phyloP scores from a whole-genome alignment of 495 filamentous ascomycete genomes.

The Bryoglossum gracile region DNA sequence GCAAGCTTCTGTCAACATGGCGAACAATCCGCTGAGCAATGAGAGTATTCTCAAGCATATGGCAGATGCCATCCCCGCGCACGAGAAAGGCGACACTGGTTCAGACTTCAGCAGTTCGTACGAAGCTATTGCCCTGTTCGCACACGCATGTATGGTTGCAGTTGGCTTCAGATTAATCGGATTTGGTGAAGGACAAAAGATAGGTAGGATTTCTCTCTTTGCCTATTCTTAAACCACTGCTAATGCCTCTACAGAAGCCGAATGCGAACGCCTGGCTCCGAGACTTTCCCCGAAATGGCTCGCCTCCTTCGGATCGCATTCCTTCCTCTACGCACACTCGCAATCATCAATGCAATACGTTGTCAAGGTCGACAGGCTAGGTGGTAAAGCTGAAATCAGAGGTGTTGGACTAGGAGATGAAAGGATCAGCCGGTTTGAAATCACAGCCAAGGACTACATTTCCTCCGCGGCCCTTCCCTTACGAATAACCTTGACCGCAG shows the following conservation, averaged over 20 bases:
- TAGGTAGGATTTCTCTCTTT: slow-evolving; percentile 37
- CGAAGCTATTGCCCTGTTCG: slow-evolving; percentile 79
- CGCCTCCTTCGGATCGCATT: slow-evolving; percentile 51
- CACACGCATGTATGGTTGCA: slow-evolving; percentile 74
- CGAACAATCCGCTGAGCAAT: slow-evolving; percentile 30
- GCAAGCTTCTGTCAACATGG: slow-evolving; percentile 14
- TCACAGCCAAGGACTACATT: slow-evolving; percentile 70
- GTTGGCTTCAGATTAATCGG: slow-evolving; percentile 79
- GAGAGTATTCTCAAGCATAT: slow-evolving; percentile 44
- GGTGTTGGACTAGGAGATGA: slow-evolving; percentile 75
- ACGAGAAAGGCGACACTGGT: slow-evolving; percentile 40
- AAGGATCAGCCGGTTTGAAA: slow-evolving; percentile 67
- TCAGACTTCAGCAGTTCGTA: slow-evolving; percentile 65
- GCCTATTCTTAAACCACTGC: not conserved
- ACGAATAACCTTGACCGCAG: slow-evolving; percentile 33
- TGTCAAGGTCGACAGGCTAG: slow-evolving; percentile 73
- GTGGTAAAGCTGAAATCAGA: slow-evolving; percentile 73
- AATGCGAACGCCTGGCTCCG: slow-evolving; percentile 35
- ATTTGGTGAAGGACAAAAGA: slow-evolving; percentile 69
- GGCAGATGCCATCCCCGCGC: slow-evolving; percentile 48
- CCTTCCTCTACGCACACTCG: slow-evolving; percentile 84
- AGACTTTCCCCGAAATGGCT: slow-evolving; percentile 80
- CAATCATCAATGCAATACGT: slow-evolving; percentile 84
- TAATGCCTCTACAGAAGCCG: slow-evolving; percentile 30
- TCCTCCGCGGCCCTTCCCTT: slow-evolving; percentile 42